phyloP scores from a whole-genome alignment of 495 filamentous ascomycete genomes.

The Umbilicaria muhlenbergii region DNA sequence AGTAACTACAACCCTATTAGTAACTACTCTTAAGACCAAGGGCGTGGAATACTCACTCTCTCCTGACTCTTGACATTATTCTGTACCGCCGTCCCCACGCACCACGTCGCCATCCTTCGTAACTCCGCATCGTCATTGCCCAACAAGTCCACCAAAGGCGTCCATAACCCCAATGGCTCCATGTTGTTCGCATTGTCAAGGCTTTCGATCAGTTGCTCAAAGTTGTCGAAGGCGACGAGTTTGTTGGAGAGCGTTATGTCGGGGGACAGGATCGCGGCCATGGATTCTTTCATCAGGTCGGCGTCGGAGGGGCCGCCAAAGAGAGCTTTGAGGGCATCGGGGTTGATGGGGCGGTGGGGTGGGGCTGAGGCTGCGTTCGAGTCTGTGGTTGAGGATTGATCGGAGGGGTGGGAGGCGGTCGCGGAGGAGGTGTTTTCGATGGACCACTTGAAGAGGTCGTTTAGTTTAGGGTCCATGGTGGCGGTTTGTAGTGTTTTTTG shows the following conservation, averaged over 20 bases:
- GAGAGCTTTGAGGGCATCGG: conserved; percentile 52
- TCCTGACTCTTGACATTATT: conserved; percentile 81
- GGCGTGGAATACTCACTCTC: conserved; percentile 27
- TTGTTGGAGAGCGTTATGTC: conserved; percentile 60
- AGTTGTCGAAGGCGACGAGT: conserved; percentile 85
- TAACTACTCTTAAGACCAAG: background rate
- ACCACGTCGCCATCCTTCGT: conserved; percentile 77
- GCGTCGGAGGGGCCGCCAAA: conserved; percentile 75
- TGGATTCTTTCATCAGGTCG: conserved; percentile 72
- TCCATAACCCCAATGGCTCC: conserved; percentile 62
- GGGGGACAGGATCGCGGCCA: conserved; percentile 50
- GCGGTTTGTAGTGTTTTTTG: background rate
- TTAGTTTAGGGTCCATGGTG: conserved; percentile 43
- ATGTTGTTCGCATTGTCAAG: conserved; percentile 96
- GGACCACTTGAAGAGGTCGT: conserved; percentile 84
- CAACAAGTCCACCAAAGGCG: conserved; percentile 55
- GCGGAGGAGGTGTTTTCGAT: conserved; percentile 54
- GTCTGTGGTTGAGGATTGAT: conserved; percentile 22
- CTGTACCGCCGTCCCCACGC: conserved; percentile 84
- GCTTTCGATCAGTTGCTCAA: conserved; percentile 79
- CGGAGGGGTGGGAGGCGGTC: conserved; percentile 20
- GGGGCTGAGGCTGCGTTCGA: conserved; percentile 23
- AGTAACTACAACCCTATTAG: conserved; percentile 33
- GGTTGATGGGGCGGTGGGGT: conserved; percentile 33
- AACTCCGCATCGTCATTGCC: conserved; percentile 51